These are phyloP conservation scores for Sclerotinia nivalis DNA, from an alignment of 2,329 filamentous ascomycete species.

Conservation along the genomic window DNA sequence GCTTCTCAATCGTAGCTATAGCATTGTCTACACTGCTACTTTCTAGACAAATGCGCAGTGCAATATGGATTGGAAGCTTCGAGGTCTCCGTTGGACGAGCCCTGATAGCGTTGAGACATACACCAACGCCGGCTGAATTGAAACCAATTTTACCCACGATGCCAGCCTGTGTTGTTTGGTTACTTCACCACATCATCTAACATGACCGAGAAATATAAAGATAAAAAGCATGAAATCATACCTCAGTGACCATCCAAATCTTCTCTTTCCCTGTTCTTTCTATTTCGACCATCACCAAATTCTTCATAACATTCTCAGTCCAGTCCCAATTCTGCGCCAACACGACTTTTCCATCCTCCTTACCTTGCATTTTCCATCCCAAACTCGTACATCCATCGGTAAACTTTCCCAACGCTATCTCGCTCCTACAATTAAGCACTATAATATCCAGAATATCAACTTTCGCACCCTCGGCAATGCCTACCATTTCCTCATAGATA, in stretches of 20 bases:
- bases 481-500: constrained; percentile 9
- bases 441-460: constrained; percentile 10
- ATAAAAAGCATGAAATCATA: constrained; percentile 13
- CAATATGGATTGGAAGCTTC: constrained; percentile 56
- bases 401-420: constrained; percentile 4
- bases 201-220: background rate
- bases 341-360: constrained; percentile 22
- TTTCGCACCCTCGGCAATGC: background rate
- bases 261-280: background rate
- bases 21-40: constrained; percentile 48
- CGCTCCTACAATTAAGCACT: constrained; percentile 7
- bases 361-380: background rate
- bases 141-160: constrained; percentile 52
- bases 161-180: constrained; percentile 29
- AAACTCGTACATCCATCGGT: constrained; percentile 5
- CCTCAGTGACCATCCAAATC: constrained; percentile 17
- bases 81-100: constrained; percentile 49
- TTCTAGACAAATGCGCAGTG: constrained; percentile 54
- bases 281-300: constrained; percentile 29
- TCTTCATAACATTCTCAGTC: constrained; percentile 29
- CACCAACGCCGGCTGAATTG: constrained; percentile 55
- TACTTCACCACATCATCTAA: constrained; percentile 5
- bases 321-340: constrained; percentile 38
- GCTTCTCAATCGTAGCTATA: constrained; percentile 45
- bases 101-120: constrained; percentile 57